Evolutionary conservation across 1,139 yeast genomes (phyloP), one percentile per base, ranked within the genome.

Genomic region (Nakaseomyces bracarensis): DNA sequence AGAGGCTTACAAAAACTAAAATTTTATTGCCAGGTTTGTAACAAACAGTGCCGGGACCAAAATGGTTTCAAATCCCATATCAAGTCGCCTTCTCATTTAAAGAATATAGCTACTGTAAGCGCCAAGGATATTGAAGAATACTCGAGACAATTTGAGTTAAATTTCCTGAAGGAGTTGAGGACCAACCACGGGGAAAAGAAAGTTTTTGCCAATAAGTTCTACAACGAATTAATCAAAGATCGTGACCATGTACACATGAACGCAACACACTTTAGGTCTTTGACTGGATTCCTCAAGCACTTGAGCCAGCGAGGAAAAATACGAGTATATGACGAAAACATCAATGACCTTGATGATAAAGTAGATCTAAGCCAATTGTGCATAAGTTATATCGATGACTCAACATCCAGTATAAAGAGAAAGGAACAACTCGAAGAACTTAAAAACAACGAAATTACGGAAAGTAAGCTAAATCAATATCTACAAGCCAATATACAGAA

Each of bases 61-160:
- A 91, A 91, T 63, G 99, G 98, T 26, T 91, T 84, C 67, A 81
- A 82, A 57, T 83, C 91, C 58, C 99, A 91, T 61, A 70, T 81
- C 15, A 71, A 72, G 48, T 80, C 95, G 13, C 87, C 85, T 35
- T 72, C 84, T 1, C 99, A 91, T 60, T 65, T 74, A 39, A 73
- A 75, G 22, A 75, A 75, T 44, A 73, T 80, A 46, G 68, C 72
- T 14, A 63, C 65, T 14, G 71, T 77, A 1, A 62, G 70, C 1
- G 55, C 57, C 3, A 52, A 63, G 19, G 72, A 77, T 35, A 73
- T 85, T 0, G 76, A 71, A 14, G 71, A 74, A 28, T 89, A 68
- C 57, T 79, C 94, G 3, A 54, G 58, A 1, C 69, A 71, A 50
- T 84, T 91, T 56, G 70, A 76, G 48, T 54, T 60, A 2, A 85